phyloP scores from a whole-genome alignment of 1,284 basidiomycete genomes.

The Pseudozyma tsukubaensis region DNA sequence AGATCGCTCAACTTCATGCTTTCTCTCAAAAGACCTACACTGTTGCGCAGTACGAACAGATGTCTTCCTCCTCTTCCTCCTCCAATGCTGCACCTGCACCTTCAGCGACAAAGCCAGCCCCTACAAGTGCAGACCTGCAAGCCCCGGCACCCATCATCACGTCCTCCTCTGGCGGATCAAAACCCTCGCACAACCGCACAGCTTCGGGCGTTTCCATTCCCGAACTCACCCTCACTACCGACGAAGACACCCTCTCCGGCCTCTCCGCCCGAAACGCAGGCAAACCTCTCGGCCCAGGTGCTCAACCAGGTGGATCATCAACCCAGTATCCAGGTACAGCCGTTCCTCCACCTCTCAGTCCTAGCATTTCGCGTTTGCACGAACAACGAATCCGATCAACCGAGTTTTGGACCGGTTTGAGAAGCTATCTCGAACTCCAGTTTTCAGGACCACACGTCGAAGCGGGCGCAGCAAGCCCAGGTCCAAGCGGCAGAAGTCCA shows the following conservation, averaged over 20 bases:
- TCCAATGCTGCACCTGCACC: constrained; percentile 14
- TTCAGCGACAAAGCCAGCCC: constrained; percentile 16
- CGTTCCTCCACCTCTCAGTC: constrained; percentile 33
- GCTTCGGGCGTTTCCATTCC: constrained; percentile 62
- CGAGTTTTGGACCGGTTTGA: constrained; percentile 63
- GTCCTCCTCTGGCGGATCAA: background rate
- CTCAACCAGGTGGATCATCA: constrained; percentile 26
- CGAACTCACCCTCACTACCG: constrained; percentile 65
- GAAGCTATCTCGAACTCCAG: constrained; percentile 57
- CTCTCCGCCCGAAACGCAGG: constrained; percentile 24
- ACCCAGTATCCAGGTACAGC: constrained; percentile 40
- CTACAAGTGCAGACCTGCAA: constrained; percentile 24
- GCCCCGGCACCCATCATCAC: constrained; percentile 40
- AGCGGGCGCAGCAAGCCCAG: constrained; percentile 39
- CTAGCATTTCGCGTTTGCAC: constrained; percentile 62
- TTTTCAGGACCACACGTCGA: constrained; percentile 46
- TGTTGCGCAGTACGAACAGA: constrained; percentile 48
- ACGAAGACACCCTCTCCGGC: constrained; percentile 50
- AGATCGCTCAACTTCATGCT: constrained; percentile 70
- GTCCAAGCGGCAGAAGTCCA: constrained; percentile 28
- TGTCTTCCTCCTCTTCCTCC: constrained; percentile 15
- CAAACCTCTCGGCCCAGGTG: constrained; percentile 27
- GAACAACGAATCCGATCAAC: constrained; percentile 52
- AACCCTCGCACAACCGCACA: constrained; percentile 53
- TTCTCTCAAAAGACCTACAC: constrained; percentile 70